phyloP scores from a whole-genome alignment of 129 eudicot species.

The Logfia minima region DNA sequence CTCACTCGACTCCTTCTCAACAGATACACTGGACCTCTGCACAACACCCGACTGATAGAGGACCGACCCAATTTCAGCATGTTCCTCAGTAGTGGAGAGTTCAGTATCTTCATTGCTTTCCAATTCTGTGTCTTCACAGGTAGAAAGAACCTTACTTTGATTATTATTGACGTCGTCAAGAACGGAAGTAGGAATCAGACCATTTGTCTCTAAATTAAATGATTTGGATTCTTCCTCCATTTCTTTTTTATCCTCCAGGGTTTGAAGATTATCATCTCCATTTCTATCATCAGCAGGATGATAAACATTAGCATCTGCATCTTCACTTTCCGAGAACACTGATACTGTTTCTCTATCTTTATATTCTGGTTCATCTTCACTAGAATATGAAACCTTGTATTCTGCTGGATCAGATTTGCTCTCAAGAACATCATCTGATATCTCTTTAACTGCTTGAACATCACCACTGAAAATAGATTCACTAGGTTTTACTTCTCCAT shows the following conservation, averaged over 20 bases:
- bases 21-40: background rate
- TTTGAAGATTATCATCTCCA: slow-evolving; percentile 11
- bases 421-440: slow-evolving; percentile 32
- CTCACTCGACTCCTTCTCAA: slow-evolving; percentile 22
- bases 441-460: slow-evolving; percentile 21
- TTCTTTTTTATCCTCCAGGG: slow-evolving; percentile 20
- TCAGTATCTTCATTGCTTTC: slow-evolving; percentile 18
- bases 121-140: slow-evolving; percentile 11
- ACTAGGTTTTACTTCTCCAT: slow-evolving; percentile 12
- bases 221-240: slow-evolving; percentile 16
- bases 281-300: slow-evolving; percentile 14
- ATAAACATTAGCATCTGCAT: slow-evolving; percentile 20
- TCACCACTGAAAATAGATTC: background rate
- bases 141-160: slow-evolving; percentile 22
- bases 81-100: slow-evolving; percentile 17
- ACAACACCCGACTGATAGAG: slow-evolving; percentile 3
- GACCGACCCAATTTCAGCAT: slow-evolving; percentile 22
- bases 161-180: slow-evolving; percentile 11
- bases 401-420: slow-evolving; percentile 37
- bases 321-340: slow-evolving; percentile 26
- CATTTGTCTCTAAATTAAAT: slow-evolving; percentile 15
- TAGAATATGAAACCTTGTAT: slow-evolving; percentile 23
- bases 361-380: slow-evolving; percentile 26
- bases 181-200: background rate
- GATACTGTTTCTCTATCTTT: slow-evolving; percentile 24